Evolutionary conservation across 129 eudicot species (phyloP).

Genomic region (Saposhnikovia divaricata): DNA sequence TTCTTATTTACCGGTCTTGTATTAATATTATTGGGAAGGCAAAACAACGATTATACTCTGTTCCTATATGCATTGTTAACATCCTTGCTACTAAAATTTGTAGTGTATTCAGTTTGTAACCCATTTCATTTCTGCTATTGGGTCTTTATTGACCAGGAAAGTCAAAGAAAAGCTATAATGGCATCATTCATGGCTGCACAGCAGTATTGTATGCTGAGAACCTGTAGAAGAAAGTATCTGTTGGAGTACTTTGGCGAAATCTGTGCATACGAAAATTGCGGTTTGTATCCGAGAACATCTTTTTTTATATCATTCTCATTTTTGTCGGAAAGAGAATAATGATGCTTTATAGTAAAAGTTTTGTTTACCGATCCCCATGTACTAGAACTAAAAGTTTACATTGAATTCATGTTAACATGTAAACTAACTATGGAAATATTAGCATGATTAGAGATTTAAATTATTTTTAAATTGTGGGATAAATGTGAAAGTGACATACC

Average conservation of each 20-base stretch:
- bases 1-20: background rate
- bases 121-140: background rate
- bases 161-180: constrained; percentile 73
- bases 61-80: background rate
- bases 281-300: constrained; percentile 26
- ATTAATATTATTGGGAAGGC: background rate
- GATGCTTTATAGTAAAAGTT: background rate
- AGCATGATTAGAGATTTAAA: background rate
- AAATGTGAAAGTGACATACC: background rate
- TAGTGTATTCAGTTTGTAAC: constrained; percentile 3
- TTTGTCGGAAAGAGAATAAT: background rate
- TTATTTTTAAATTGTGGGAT: background rate
- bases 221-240: constrained; percentile 73
- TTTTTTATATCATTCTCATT: background rate
- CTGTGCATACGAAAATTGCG: constrained; percentile 50
- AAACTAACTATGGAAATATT: background rate
- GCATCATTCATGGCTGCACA: constrained; percentile 81
- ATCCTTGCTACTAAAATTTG: background rate
- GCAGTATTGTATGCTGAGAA: constrained; percentile 71
- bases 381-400: background rate
- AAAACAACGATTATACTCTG: background rate
- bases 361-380: background rate
- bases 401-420: background rate
- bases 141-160: constrained; percentile 38
- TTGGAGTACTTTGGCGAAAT: constrained; percentile 76